Percentiles rank a stretch among this genome's conserved stretches.
These are phyloP conservation scores for Marsdenia floribunda DNA, from an alignment of 257 asterid species.

Conservation along the genomic window DNA sequence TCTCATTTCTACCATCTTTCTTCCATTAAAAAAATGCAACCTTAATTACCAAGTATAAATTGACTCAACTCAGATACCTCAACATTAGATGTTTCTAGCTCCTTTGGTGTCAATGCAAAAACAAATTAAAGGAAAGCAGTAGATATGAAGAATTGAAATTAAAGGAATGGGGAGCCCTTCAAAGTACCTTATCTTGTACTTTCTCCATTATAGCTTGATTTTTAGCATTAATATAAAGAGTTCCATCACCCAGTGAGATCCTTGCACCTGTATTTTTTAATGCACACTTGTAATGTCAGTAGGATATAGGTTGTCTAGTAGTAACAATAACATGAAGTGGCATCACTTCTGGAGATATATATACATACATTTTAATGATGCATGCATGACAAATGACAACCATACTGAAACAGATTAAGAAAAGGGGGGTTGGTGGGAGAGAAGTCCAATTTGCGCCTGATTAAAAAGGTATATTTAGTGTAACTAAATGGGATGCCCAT, in stretches of 20 bases:
- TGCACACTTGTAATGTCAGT: slow-evolving; percentile 15
- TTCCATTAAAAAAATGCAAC: not conserved
- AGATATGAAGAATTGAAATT: not conserved
- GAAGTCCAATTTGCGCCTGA: not conserved
- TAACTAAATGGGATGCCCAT: no score
- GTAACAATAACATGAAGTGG: not conserved
- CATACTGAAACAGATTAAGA: not conserved
- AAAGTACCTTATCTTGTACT: slow-evolving; percentile 70
- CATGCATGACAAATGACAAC: not conserved
- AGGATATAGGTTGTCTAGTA: not conserved
- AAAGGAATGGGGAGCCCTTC: not conserved
- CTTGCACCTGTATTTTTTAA: slow-evolving; percentile 59
- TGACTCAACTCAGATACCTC: not conserved
- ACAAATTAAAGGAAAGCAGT: not conserved
- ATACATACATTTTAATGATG: slow-evolving; percentile 1
- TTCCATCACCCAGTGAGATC: slow-evolving; percentile 80
- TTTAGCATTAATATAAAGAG: slow-evolving; percentile 74
- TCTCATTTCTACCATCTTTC: no score
- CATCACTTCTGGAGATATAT: not conserved
- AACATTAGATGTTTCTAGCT: not conserved
- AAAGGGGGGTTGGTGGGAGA: not conserved
- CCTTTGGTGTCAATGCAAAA: not conserved
- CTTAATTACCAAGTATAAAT: not conserved
- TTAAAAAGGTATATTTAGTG: not conserved
- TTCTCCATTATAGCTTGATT: slow-evolving; percentile 70